Percentiles rank a stretch among this genome's conserved stretches.
Conservation (phyloP, 306 rosid species). For the Morella rubra region DNA sequence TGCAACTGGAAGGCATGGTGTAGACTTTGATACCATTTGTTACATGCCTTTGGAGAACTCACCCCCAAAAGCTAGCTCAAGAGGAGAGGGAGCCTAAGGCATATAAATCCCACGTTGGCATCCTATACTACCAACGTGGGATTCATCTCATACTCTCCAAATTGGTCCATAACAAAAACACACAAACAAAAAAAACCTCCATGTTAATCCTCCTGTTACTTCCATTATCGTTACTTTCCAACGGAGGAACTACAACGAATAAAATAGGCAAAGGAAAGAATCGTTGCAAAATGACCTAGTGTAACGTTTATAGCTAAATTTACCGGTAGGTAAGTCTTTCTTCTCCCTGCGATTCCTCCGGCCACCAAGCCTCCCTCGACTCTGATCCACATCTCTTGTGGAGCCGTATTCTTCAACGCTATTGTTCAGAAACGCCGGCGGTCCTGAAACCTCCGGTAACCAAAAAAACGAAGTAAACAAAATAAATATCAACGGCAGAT, state of each 20-base stretch:
- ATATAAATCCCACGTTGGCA: too few relatives aligned
- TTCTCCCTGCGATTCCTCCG: constrained; percentile 65
- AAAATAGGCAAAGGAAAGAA: neutral
- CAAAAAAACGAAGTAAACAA: neutral
- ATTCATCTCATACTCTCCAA: too few relatives aligned
- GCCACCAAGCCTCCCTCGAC: constrained; percentile 43
- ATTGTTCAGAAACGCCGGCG: constrained; percentile 82
- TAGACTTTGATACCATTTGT: too few relatives aligned
- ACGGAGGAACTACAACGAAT: neutral
- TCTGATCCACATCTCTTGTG: constrained; percentile 46
- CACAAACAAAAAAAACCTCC: too few relatives aligned
- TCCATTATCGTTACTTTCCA: neutral
- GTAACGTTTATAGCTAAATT: neutral
- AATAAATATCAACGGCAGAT: neutral
- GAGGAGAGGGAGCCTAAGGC: too few relatives aligned
- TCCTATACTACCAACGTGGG: too few relatives aligned
- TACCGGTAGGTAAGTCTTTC: constrained; percentile 77
- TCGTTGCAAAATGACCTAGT: neutral
- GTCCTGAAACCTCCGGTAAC: constrained; percentile 64
- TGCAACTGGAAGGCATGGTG: too few relatives aligned
- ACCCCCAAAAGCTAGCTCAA: too few relatives aligned
- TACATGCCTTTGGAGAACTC: too few relatives aligned
- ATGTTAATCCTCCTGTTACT: too few relatives aligned
- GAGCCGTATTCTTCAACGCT: constrained; percentile 56
- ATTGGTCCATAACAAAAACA: too few relatives aligned